Evolutionary conservation across 805 yeast genomes (phyloP).

Genomic region (Myxozyma neglecta): DNA sequence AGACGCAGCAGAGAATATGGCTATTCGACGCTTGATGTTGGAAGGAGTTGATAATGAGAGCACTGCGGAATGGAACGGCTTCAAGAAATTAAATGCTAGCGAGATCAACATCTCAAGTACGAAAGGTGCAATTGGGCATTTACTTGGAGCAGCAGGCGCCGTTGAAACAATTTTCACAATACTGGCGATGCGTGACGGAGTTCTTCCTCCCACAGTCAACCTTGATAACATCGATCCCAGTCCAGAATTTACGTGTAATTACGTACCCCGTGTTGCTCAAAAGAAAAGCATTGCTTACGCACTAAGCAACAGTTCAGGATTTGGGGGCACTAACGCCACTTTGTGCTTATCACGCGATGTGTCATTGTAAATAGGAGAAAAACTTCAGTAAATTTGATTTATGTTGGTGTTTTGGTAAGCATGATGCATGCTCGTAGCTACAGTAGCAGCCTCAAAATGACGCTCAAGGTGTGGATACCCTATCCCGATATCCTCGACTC

Average conservation of each 20-base stretch:
- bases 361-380: slow-evolving; percentile 1
- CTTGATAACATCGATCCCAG: slow-evolving; percentile 55
- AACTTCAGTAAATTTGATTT: too few species aligned
- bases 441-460: too few species aligned
- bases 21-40: slow-evolving; percentile 58
- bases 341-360: slow-evolving; percentile 51
- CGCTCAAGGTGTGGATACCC: too few species aligned
- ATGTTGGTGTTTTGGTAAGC: too few species aligned
- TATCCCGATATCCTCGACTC: too few species aligned
- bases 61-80: slow-evolving; percentile 9
- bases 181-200: slow-evolving; percentile 56
- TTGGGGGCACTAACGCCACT: slow-evolving; percentile 93
- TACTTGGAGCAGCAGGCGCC: slow-evolving; percentile 94
- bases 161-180: slow-evolving; percentile 85
- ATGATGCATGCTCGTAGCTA: too few species aligned
- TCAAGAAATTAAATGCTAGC: slow-evolving; percentile 8
- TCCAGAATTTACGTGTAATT: slow-evolving; percentile 52
- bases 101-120: slow-evolving; percentile 63
- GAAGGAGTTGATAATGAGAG: slow-evolving; percentile 45
- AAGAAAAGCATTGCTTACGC: slow-evolving; percentile 54
- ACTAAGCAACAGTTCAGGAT: slow-evolving; percentile 88
- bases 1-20: slow-evolving; percentile 81
- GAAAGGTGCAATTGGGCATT: slow-evolving; percentile 91
- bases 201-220: slow-evolving; percentile 81
- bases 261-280: slow-evolving; percentile 54